Conservation (phyloP, 208 protist genomes). For the Trypanosoma boissoni region DNA sequence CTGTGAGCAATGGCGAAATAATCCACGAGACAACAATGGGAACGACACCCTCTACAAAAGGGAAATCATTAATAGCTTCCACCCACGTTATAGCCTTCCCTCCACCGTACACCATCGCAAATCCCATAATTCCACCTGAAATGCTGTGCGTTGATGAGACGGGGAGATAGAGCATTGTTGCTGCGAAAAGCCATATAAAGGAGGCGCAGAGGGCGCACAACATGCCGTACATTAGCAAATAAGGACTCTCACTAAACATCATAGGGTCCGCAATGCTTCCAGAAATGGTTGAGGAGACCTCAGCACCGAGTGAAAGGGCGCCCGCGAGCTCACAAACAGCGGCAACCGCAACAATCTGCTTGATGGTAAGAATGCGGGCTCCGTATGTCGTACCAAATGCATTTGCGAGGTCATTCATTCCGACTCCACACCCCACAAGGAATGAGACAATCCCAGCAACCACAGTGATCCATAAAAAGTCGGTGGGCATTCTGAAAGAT, state of each 20-base stretch:
- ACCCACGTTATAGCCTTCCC: constrained; percentile 53
- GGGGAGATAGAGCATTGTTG: constrained; percentile 59
- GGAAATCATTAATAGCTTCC: constrained; percentile 45
- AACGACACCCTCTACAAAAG: constrained; percentile 59
- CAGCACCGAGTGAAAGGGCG: constrained; percentile 59
- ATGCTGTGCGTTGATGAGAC: constrained; percentile 84
- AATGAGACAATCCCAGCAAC: constrained; percentile 73
- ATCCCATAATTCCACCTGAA: constrained; percentile 73
- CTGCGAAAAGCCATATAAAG: constrained; percentile 67
- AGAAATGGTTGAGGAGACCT: constrained; percentile 79
- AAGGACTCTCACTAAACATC: constrained; percentile 52
- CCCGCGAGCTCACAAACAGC: constrained; percentile 80
- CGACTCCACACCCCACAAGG: constrained; percentile 70
- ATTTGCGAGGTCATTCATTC: constrained; percentile 92
- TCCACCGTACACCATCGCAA: constrained; percentile 76
- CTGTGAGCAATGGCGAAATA: constrained; percentile 69
- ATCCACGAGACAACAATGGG: constrained; percentile 83
- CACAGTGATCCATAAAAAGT: constrained; percentile 74
- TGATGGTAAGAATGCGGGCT: constrained; percentile 72
- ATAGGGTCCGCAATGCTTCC: constrained; percentile 60
- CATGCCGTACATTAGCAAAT: constrained; percentile 85
- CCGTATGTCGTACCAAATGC: constrained; percentile 91
- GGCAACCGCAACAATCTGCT: constrained; percentile 79
- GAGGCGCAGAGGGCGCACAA: constrained; percentile 63
- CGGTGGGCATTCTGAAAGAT: constrained; percentile 26